Evolutionary conservation across 805 yeast genomes (phyloP), one percentile per base, ranked within the genome.

Genomic region (Lachancea waltii): DNA sequence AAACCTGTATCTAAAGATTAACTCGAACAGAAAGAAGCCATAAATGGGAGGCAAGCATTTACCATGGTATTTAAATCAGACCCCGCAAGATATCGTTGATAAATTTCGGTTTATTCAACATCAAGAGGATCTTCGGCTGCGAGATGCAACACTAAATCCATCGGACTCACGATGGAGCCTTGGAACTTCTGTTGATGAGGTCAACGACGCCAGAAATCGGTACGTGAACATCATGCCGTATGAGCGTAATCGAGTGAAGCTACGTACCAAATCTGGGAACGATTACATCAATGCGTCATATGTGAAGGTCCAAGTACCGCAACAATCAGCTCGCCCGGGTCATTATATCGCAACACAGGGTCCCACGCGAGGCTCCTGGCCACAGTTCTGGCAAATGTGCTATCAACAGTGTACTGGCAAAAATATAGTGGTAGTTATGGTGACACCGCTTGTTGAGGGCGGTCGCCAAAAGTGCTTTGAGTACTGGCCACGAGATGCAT

Each of bases 331-430:
- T 15, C 32, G 36, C 6, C 49, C 57, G 1, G 60, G 67, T 29
- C 48, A 56, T 18, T 82, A 79, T 53, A 79, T 83, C 22, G 84
- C 86, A 0, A 67, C 82, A 2, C 94, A 83, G 51, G 94, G 90
- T 2, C 98, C 98, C 1, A 64, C 81, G n/a, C 62, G 58, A 10
- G 63, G 66, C 23, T 89, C 97, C 0, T 70, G 75, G 45, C 76
- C 76, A 3, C 95, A 92, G 56, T 90, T 92, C 54, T 92, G 97
- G 96, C 85, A 80, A 45, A 82, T 87, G 75, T 72, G 85, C 9
- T 69, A 75, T 35, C 75, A 80, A 33, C 72, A 81, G 47, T 59
- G 70, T 19, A 70, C 77, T 3, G 60, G 79, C 2, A 71, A 83
- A 14, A 63, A 84, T 11, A 70, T 77, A 3, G 73, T 75, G 1